Evolutionary conservation across 169 alveolate genomes (phyloP).

Genomic region (Cryptosporidium ubiquitum): DNA sequence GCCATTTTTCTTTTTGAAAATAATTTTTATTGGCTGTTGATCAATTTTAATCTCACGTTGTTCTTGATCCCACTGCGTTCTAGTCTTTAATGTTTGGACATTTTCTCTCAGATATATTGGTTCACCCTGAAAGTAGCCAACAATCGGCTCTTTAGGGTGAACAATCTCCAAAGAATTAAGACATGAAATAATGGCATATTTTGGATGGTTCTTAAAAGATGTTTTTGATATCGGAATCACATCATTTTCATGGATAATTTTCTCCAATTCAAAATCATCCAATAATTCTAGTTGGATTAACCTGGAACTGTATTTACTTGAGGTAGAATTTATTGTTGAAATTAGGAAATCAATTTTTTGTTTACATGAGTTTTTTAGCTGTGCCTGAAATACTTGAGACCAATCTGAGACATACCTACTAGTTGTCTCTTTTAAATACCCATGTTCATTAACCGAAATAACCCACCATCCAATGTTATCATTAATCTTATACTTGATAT

Average conservation of each 20-base stretch:
- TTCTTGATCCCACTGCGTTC: constrained; percentile 38
- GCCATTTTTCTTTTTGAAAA: neutral
- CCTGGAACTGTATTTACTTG: constrained; percentile 11
- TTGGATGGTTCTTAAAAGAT: constrained; percentile 54
- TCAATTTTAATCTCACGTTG: constrained; percentile 30
- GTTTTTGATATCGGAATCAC: constrained; percentile 25
- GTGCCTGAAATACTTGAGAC: constrained; percentile 9
- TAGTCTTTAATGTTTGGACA: constrained; percentile 51
- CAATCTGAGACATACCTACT: constrained; percentile 45
- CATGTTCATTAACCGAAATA: constrained; percentile 34
- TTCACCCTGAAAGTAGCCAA: constrained; percentile 70
- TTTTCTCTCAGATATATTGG: constrained; percentile 67
- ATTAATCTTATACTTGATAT: constrained; percentile 20
- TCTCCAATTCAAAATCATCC: constrained; percentile 59
- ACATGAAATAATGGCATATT: constrained; percentile 56
- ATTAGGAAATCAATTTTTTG: neutral
- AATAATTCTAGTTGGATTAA: constrained; percentile 28
- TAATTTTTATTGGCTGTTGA: constrained; percentile 50
- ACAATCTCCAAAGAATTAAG: constrained; percentile 43
- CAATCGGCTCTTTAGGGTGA: constrained; percentile 56
- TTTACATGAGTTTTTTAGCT: constrained; percentile 23
- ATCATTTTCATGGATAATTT: constrained; percentile 7
- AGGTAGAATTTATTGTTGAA: constrained; percentile 9
- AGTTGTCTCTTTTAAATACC: constrained; percentile 50
- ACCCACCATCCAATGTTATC: constrained; percentile 74